A percentile compares a stretch with the other conserved stretches of the same genome.
Conservation (phyloP, 2,329 filamentous ascomycete species). For the Xylaria polymorpha region DNA sequence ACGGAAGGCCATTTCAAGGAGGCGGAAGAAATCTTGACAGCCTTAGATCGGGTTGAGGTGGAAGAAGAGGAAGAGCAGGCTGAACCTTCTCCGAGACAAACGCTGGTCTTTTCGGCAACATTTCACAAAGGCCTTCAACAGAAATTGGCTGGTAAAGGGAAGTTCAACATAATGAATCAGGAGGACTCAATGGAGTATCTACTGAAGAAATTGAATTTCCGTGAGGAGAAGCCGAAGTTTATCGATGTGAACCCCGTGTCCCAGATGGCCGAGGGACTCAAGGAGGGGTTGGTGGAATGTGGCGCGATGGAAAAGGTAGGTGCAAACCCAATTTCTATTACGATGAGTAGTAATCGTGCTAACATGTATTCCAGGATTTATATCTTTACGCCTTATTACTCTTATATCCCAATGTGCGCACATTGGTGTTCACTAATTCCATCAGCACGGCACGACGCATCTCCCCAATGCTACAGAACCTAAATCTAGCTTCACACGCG, state of each 20-base stretch:
- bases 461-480: conserved; percentile 83
- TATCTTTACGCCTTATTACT: conserved; percentile 91
- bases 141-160: conserved; percentile 84
- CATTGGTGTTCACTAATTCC: conserved; percentile 94
- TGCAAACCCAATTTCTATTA: background rate
- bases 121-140: conserved; percentile 93
- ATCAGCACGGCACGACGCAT: conserved; percentile 92
- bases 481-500: conserved; percentile 79
- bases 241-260: conserved; percentile 90
- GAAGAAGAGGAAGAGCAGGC: conserved; percentile 62
- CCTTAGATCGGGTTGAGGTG: conserved; percentile 76
- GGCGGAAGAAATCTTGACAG: conserved; percentile 84
- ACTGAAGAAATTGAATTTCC: conserved; percentile 88
- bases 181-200: conserved; percentile 93
- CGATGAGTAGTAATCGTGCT: conserved; percentile 10
- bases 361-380: conserved; percentile 71
- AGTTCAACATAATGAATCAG: conserved; percentile 74
- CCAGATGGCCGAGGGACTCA: conserved; percentile 87
- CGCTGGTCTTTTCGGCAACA: conserved; percentile 95
- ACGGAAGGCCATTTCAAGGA: conserved; percentile 97
- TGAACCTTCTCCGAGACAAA: conserved; percentile 72
- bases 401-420: conserved; percentile 82
- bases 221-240: conserved; percentile 85
- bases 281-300: conserved; percentile 92
- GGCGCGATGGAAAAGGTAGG: conserved; percentile 88